Base-by-base conservation (phyloP, 176 grass and related monocot species). In the Zea luxurians region DNA sequence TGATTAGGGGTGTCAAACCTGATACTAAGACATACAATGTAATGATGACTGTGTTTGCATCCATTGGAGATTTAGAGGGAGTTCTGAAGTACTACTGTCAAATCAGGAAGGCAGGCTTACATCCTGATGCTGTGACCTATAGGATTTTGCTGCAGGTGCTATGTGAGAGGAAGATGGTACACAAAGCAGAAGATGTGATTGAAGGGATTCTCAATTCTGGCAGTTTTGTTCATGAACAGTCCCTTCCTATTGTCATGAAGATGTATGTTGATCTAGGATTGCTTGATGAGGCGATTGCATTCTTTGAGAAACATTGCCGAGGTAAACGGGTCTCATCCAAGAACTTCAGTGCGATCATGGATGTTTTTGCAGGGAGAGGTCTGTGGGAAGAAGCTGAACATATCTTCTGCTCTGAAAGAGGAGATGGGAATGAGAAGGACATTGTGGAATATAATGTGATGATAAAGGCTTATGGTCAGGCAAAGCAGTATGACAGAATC, bases 181-280 rank as follows among this genome's bases (percentile, higher is more conserved):
- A 7, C 21, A 82, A 93, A 76, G 75, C 61, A 38, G 64, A 90
- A 81, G 71, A 81, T 36, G 62, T 88, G 71, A 88, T 90, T 10
- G 9, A 61, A 11, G 75, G 21, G 17, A 90, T 93, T 47, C 10
- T 74, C 13, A 68, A 49, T 38, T 80, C 82, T 10, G 91, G 80
- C 0, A 1, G 66, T 53, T 63, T 13, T 64, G 76, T 93, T 45
- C 82, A 80, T 70, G 71, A 88, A 37, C 91, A 93, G 71, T 90
- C 83, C 12, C 12, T 86, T 46, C 91, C 91, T 78, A 48, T 83
- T 83, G 67, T 90, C 50, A 89, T 90, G 82, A 93, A 81, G 82
- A 90, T 93, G 91, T 90, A 93, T 54, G 76, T 88, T 85, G 68
- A 93, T 83, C 70, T 83, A 60, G 85, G 91, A 79, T 73, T 90